These are phyloP conservation scores for Phaffomyces thermotolerans DNA, from an alignment of 805 yeast species.

Conservation along the genomic window DNA sequence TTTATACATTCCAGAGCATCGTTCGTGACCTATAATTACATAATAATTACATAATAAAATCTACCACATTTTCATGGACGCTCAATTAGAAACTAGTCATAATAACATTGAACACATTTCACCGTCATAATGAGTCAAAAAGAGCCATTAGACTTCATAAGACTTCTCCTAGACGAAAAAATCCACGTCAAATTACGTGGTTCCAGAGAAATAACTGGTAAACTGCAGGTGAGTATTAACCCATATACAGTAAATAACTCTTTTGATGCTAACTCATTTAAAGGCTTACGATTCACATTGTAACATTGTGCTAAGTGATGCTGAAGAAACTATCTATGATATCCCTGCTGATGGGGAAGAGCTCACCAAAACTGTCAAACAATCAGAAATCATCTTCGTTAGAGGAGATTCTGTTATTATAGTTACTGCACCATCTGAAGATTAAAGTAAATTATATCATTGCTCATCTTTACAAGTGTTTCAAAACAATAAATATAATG, in stretches of 20 bases:
- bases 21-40: too few species aligned
- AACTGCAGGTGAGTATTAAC: slow-evolving; percentile 54
- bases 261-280: slow-evolving; percentile 9
- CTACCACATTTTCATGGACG: too few species aligned
- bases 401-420: slow-evolving; percentile 97
- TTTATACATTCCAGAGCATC: too few species aligned
- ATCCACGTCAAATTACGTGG: slow-evolving; percentile 89
- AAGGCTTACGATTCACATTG: slow-evolving; percentile 91
- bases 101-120: not conserved
- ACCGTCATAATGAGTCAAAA: not conserved
- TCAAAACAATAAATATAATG: not conserved
- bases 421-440: slow-evolving; percentile 45
- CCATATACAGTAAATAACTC: too few species aligned
- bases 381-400: slow-evolving; percentile 84
- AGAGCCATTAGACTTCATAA: slow-evolving; percentile 88
- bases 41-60: too few species aligned
- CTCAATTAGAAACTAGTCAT: not conserved
- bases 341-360: slow-evolving; percentile 41
- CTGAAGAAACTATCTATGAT: slow-evolving; percentile 70
- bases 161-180: slow-evolving; percentile 78
- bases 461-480: too few species aligned
- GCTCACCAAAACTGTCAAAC: slow-evolving; percentile 32
- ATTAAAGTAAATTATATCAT: too few species aligned
- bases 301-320: slow-evolving; percentile 91
- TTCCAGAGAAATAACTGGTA: slow-evolving; percentile 86